phyloP scores from a whole-genome alignment of 2,329 filamentous ascomycete species.

The Xylaria sp. region DNA sequence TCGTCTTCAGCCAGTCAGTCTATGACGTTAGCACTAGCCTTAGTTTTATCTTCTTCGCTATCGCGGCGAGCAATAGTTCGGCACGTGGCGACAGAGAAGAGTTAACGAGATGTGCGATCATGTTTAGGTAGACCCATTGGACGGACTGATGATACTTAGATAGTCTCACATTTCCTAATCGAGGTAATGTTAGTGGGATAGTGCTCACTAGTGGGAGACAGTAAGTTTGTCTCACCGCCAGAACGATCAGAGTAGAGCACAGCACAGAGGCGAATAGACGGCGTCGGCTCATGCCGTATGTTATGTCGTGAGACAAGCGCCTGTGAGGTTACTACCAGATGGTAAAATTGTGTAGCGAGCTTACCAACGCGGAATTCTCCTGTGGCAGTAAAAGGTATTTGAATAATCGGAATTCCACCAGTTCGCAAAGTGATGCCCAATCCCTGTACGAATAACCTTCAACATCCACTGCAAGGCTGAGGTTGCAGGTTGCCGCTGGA shows the following conservation, averaged over 20 bases:
- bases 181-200: not conserved
- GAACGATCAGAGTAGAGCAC: not conserved
- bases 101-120: not conserved
- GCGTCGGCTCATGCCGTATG: conserved; percentile 20
- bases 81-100: not conserved
- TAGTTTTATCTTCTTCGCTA: not conserved
- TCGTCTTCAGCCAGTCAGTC: not conserved
- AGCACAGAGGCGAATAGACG: not conserved
- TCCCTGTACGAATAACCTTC: not conserved
- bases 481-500: conserved; percentile 3
- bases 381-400: not conserved
- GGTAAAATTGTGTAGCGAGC: not conserved
- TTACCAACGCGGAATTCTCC: not conserved
- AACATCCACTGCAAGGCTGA: not conserved
- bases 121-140: not conserved
- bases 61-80: not conserved
- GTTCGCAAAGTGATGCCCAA: conserved; percentile 16
- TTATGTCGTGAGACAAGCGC: conserved; percentile 16
- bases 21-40: conserved; percentile 19
- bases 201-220: not conserved
- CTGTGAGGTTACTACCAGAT: conserved; percentile 1
- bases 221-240: conserved; percentile 9
- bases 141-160: not conserved
- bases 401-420: not conserved
- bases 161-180: conserved; percentile 11